These are phyloP conservation scores for Starmera stellimalicola DNA, from an alignment of 1,139 yeast genomes.

Conservation along the genomic window DNA sequence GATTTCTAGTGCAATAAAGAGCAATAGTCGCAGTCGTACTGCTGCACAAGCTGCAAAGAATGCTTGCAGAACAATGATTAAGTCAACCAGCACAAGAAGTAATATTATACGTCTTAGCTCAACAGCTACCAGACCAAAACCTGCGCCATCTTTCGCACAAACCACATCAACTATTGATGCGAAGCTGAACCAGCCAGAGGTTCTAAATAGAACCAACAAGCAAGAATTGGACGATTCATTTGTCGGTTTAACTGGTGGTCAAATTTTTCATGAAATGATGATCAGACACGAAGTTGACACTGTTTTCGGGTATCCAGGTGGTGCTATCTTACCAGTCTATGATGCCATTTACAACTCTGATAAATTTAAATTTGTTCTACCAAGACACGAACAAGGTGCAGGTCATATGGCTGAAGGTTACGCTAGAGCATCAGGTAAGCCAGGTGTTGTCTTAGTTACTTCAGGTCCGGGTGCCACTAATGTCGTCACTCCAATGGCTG, in stretches of 20 bases:
- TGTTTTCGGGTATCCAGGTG: constrained; percentile 93
- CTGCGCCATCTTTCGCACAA: constrained; percentile 19
- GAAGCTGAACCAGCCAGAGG: constrained; percentile 1
- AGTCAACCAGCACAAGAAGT: too few species aligned
- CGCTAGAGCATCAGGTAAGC: constrained; percentile 89
- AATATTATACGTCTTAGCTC: constrained; percentile 3
- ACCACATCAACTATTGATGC: constrained; percentile 7
- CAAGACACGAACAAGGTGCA: constrained; percentile 98
- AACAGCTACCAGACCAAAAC: constrained; percentile 15
- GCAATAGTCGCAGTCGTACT: constrained; percentile 10
- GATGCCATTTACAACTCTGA: constrained; percentile 94
- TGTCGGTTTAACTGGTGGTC: constrained; percentile 94
- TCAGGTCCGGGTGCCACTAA: constrained; percentile 99
- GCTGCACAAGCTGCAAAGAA: constrained; percentile 7
- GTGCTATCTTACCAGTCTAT: constrained; percentile 95
- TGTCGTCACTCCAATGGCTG: constrained; percentile 95
- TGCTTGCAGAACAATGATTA: too few species aligned
- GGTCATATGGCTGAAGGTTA: constrained; percentile 99
- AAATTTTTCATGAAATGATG: constrained; percentile 98
- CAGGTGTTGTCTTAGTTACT: constrained; percentile 97
- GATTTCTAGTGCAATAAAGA: constrained; percentile 11
- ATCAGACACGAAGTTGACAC: constrained; percentile 91
- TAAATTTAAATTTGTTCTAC: constrained; percentile 81
- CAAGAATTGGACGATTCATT: constrained; percentile 66
- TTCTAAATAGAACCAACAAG: constrained; percentile 6